Evolutionary conservation across 306 rosid genomes (phyloP), one percentile per base, ranked within the genome.

Genomic region (Trifolium dubium): DNA sequence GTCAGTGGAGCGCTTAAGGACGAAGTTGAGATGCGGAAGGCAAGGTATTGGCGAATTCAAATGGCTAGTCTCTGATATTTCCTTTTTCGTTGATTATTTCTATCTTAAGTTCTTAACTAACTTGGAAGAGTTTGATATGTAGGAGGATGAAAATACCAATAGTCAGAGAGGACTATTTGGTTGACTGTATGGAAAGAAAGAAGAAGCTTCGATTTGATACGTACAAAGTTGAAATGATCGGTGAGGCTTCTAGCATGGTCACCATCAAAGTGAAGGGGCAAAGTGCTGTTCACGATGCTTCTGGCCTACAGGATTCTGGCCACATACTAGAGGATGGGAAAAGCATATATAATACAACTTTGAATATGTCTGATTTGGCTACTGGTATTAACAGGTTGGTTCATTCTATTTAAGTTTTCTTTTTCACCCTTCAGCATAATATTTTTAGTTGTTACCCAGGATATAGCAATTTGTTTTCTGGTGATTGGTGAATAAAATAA

Each of bases 261-360:
- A 94, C 99, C 35, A 85, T 94, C 73, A 94, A 90, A 86, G 99
- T 94, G 84, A 92, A 94, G 82, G 99, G 98, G 53, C 83, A 71
- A 17, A 90, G 99, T 87, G 90, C 98, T 34, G 96, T 94, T 78
- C 95, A 92, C 28, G 95, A 92, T 83, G 83, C 84, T 71, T 94
- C 97, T 73, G 96, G 99, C 74, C 78, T 92, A 60, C 96, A 90
- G 78, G 99, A 92, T 76, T 85, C 87, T 8, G 92, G 99, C 49
- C 97, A 94, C 91, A 89, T 94, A 70, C 97, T 94, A 10, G 99
- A 88, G 83, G 93, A 89, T 67, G 96, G 92, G 69, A 83, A 84
- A 74, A 92, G 88, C 83, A 94, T 94, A 74, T 92, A 89, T 69
- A 92, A 89, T 75, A 92, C 97, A 10, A 94, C 97, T 79, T 83